Conservation (phyloP, 345 rosid species). For the Linum tenue region DNA sequence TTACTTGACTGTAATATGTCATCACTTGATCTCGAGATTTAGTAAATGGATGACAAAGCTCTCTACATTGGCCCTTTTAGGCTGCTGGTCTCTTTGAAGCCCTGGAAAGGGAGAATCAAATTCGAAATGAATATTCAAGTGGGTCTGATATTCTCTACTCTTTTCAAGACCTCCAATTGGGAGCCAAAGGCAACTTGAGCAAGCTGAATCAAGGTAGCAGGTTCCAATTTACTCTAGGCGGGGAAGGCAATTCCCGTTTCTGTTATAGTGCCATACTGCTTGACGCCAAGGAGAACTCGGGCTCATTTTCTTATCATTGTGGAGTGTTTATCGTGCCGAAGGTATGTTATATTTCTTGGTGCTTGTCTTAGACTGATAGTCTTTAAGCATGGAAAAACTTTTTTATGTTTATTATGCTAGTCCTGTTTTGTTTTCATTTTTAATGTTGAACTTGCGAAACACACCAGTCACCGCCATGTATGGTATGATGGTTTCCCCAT, state of each 20-base stretch:
- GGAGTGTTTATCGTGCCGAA: slow-evolving; percentile 89
- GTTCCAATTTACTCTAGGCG: slow-evolving; percentile 49
- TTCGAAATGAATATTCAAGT: slow-evolving; percentile 50
- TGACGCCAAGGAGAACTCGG: slow-evolving; percentile 50
- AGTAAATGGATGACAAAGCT: slow-evolving; percentile 12
- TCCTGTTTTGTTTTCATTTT: too few relatives aligned
- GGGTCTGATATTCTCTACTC: slow-evolving; percentile 62
- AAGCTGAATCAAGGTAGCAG: slow-evolving; percentile 52
- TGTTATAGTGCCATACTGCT: slow-evolving; percentile 65
- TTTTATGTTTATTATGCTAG: background rate
- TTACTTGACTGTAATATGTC: slow-evolving; percentile 5
- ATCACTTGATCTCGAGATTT: slow-evolving; percentile 8
- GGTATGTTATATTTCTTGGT: slow-evolving; percentile 26
- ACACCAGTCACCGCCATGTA: background rate
- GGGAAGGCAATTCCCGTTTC: slow-evolving; percentile 41
- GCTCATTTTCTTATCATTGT: slow-evolving; percentile 47
- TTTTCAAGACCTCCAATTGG: slow-evolving; percentile 66
- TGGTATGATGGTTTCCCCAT: background rate
- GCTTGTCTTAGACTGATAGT: too few relatives aligned
- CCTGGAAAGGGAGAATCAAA: slow-evolving; percentile 58
- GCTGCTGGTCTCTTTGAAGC: slow-evolving; percentile 62
- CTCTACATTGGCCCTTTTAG: slow-evolving; percentile 33
- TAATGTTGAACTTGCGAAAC: too few relatives aligned
- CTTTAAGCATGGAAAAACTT: background rate
- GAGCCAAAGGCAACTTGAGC: slow-evolving; percentile 53